Percentiles rank a stretch among this genome's conserved stretches.
phyloP scores from a whole-genome alignment of 148 eudicot species.

The Rhododendron ferrugineum region DNA sequence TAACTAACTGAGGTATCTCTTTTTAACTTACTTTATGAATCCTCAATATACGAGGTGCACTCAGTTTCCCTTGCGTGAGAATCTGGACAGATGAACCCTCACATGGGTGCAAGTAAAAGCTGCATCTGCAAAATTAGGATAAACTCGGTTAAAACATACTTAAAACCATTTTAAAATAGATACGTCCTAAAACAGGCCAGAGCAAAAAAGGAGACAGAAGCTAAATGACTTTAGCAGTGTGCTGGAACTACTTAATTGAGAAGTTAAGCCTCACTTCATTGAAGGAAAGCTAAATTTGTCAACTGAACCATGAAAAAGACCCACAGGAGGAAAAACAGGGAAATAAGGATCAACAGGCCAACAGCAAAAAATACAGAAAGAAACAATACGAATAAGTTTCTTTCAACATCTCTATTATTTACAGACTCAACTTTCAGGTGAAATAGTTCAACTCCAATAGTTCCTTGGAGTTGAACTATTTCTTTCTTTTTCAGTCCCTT shows the following conservation, averaged over 20 bases:
- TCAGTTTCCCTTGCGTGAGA: constrained; percentile 89
- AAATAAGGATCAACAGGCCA: neutral
- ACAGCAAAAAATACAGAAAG: neutral
- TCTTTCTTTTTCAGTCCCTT: neutral
- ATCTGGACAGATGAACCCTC: constrained; percentile 88
- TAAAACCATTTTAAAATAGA: neutral
- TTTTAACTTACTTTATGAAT: constrained; percentile 68
- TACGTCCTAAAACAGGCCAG: neutral
- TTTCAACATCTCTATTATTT: neutral
- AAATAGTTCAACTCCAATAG: neutral
- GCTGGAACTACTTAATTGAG: neutral
- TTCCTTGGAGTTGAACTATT: too few relatives aligned
- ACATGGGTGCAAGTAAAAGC: constrained; percentile 85
- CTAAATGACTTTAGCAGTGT: neutral
- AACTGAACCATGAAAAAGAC: neutral
- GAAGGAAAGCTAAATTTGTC: neutral
- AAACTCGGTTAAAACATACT: constrained; percentile 3
- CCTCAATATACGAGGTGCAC: constrained; percentile 98
- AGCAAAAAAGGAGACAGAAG: neutral
- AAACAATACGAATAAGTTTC: neutral
- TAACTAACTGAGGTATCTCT: neutral
- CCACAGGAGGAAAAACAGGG: neutral
- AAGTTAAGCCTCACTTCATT: neutral
- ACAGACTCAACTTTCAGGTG: neutral
- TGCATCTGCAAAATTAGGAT: constrained; percentile 56